phyloP scores from a whole-genome alignment of 352 stramenopile genomes.

The Phytopythium mirpurense region DNA sequence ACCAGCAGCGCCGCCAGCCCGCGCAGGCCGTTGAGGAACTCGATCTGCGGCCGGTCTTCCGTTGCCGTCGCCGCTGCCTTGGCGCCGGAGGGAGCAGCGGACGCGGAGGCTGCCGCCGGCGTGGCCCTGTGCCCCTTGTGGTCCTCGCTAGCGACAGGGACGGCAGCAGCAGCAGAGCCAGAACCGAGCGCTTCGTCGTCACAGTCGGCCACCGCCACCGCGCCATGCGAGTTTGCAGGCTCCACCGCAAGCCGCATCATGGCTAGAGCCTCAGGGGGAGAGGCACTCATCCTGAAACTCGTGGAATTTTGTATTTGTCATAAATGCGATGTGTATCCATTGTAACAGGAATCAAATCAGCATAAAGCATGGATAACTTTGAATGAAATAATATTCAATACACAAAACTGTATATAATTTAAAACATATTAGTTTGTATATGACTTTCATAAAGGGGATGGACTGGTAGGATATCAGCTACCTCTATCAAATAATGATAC shows the following conservation, averaged over 20 bases:
- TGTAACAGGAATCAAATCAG: too few relatives aligned
- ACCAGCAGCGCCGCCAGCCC: conserved; percentile 20
- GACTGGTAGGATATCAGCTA: too few relatives aligned
- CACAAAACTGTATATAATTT: too few relatives aligned
- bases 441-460: too few relatives aligned
- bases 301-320: too few relatives aligned
- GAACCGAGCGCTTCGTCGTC: not conserved
- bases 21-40: conserved; percentile 24
- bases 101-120: not conserved
- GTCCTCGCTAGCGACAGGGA: not conserved
- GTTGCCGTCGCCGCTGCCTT: not conserved
- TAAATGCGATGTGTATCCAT: too few relatives aligned
- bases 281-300: too few relatives aligned
- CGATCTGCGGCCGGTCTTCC: conserved; percentile 12
- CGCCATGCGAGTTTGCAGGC: not conserved
- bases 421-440: too few relatives aligned
- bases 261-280: too few relatives aligned
- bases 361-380: too few relatives aligned
- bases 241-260: not conserved
- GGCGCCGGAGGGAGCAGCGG: not conserved
- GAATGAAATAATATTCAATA: too few relatives aligned
- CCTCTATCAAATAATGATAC: too few relatives aligned
- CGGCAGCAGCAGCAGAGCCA: not conserved
- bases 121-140: not conserved
- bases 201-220: not conserved